Evolutionary conservation across 2,329 filamentous ascomycete species (phyloP).

Genomic region (Calonectria henricotiae): DNA sequence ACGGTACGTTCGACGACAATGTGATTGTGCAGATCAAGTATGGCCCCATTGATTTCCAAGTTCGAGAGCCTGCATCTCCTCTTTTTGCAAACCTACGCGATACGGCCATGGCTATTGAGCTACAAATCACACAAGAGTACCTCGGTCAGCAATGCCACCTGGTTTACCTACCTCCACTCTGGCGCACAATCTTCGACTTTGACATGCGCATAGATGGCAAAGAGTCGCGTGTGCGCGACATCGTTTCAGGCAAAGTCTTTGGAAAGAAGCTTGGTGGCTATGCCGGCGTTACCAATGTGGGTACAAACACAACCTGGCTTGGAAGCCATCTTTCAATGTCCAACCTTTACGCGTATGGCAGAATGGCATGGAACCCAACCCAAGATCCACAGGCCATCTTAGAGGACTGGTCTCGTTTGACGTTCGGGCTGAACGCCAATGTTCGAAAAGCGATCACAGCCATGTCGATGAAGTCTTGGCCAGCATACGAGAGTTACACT

Average conservation of each 20-base stretch:
- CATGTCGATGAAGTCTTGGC: constrained; percentile 80
- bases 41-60: constrained; percentile 82
- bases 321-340: constrained; percentile 81
- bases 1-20: constrained; percentile 79
- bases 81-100: constrained; percentile 70
- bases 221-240: constrained; percentile 72
- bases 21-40: constrained; percentile 83
- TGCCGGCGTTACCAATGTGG: constrained; percentile 79
- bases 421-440: constrained; percentile 70
- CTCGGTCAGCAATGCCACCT: constrained; percentile 80
- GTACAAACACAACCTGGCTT: constrained; percentile 78
- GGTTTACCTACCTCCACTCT: constrained; percentile 78
- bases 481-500: constrained; percentile 79
- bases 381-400: constrained; percentile 64
- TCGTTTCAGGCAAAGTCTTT: constrained; percentile 75
- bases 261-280: constrained; percentile 73
- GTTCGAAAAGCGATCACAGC: constrained; percentile 74
- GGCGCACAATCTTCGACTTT: constrained; percentile 79
- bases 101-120: constrained; percentile 72
- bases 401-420: constrained; percentile 78
- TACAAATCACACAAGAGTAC: constrained; percentile 80
- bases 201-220: constrained; percentile 75
- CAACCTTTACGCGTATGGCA: constrained; percentile 80
- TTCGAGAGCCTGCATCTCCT: constrained; percentile 78
- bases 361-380: constrained; percentile 76